A percentile compares a stretch with the other conserved stretches of the same genome.
Evolutionary conservation across 306 rosid species (phyloP).

Genomic region (Mimosa bimucronata): DNA sequence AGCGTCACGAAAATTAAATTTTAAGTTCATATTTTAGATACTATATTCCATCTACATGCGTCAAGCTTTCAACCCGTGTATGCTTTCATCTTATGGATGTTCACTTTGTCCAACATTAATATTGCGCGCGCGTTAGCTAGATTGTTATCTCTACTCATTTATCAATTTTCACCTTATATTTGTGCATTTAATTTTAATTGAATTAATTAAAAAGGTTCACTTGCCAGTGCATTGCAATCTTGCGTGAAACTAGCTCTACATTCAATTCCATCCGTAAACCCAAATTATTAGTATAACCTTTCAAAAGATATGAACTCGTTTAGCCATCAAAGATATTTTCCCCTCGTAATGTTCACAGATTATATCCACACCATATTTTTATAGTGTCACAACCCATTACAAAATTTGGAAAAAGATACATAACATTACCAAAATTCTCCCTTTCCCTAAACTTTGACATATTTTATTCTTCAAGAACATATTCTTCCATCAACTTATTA

Average conservation of each 20-base stretch:
- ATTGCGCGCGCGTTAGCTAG: background rate
- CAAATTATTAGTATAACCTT: background rate
- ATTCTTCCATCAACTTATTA: slow-evolving; percentile 40
- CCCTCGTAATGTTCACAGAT: background rate
- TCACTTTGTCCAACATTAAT: background rate
- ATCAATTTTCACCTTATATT: background rate
- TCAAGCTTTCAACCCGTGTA: too few species aligned
- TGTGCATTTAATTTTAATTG: background rate
- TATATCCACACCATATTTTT: background rate
- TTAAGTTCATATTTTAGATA: too few species aligned
- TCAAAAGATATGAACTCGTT: background rate
- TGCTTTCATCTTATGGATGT: background rate
- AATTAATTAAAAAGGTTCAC: background rate
- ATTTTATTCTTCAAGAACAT: background rate
- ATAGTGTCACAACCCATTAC: background rate
- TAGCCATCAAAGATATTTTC: background rate
- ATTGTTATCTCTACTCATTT: too few species aligned
- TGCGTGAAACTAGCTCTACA: background rate
- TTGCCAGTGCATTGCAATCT: background rate
- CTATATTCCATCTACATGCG: too few species aligned
- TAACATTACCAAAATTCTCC: background rate
- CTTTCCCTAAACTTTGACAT: background rate
- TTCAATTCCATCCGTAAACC: background rate
- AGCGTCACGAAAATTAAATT: too few species aligned
- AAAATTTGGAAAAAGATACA: slow-evolving; percentile 7